Evolutionary conservation across 2,329 filamentous ascomycete species (phyloP).

Genomic region (Amylocarpus encephaloides): DNA sequence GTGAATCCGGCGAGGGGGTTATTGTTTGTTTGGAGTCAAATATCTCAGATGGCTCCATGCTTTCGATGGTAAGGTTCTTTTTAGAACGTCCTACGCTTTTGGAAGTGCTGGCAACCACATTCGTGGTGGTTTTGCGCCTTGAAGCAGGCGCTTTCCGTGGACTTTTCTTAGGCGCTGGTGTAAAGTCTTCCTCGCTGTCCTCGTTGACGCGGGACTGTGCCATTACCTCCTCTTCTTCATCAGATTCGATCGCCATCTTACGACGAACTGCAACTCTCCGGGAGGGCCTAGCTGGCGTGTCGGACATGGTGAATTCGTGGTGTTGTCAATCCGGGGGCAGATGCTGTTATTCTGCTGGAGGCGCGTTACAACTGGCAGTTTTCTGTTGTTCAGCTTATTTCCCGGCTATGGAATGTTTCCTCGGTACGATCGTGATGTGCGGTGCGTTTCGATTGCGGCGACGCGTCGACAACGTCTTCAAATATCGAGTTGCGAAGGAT

Average conservation of each 20-base stretch:
- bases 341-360: not conserved
- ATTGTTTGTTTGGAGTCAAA: slow-evolving; percentile 51
- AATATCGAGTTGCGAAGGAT: slow-evolving; percentile 10
- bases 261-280: slow-evolving; percentile 58
- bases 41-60: slow-evolving; percentile 54
- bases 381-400: too few relatives aligned
- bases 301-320: slow-evolving; percentile 19
- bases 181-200: slow-evolving; percentile 70
- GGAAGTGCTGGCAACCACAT: slow-evolving; percentile 23
- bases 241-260: slow-evolving; percentile 68
- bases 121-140: slow-evolving; percentile 40
- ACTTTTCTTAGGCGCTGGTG: slow-evolving; percentile 53
- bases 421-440: too few relatives aligned
- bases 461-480: slow-evolving; percentile 14
- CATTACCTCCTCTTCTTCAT: slow-evolving; percentile 67
- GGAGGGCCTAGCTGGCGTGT: slow-evolving; percentile 46
- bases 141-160: slow-evolving; percentile 47
- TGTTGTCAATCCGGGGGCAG: not conserved
- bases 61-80: slow-evolving; percentile 36
- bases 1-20: slow-evolving; percentile 44
- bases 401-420: too few relatives aligned
- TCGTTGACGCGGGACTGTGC: slow-evolving; percentile 52
- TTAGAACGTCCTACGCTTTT: slow-evolving; percentile 36
- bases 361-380: slow-evolving; percentile 4
- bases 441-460: not conserved